Percentiles rank a stretch among this genome's conserved stretches.
Conservation (phyloP, 2,329 filamentous ascomycete species). For the Amylocarpus encephaloides region DNA sequence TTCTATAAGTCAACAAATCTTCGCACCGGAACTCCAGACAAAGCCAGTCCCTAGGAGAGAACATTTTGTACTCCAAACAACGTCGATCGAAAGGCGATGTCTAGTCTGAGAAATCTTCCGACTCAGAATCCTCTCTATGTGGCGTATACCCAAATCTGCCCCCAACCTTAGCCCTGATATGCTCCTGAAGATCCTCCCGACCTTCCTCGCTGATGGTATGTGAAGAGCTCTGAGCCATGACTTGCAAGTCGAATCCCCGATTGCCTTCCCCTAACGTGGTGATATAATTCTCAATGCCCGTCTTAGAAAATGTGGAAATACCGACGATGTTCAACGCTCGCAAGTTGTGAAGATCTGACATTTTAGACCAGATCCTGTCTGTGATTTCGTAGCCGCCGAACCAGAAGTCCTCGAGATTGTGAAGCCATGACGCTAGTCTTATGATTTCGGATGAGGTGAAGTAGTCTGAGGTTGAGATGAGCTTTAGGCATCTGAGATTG, state of each 20-base stretch:
- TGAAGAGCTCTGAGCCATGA: slow-evolving; percentile 30
- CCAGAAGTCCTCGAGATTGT: slow-evolving; percentile 47
- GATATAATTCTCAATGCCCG: slow-evolving; percentile 42
- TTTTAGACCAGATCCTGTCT: slow-evolving; percentile 39
- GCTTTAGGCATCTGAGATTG: slow-evolving; percentile 46
- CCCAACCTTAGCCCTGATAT: slow-evolving; percentile 27
- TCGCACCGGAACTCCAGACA: background rate
- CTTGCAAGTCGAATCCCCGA: slow-evolving; percentile 28
- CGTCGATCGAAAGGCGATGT: no score
- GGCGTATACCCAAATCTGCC: slow-evolving; percentile 33
- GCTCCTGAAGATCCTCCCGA: slow-evolving; percentile 23
- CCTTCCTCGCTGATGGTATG: slow-evolving; percentile 25
- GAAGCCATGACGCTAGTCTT: slow-evolving; percentile 36
- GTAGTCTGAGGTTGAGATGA: slow-evolving; percentile 45
- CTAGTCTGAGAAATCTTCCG: slow-evolving; percentile 28
- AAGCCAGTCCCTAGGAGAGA: no score
- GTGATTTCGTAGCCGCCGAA: slow-evolving; percentile 49
- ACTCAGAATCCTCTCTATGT: slow-evolving; percentile 28
- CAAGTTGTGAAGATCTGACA: slow-evolving; percentile 43
- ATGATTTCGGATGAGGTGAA: slow-evolving; percentile 45
- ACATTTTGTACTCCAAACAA: background rate
- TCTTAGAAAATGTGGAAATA: slow-evolving; percentile 46
- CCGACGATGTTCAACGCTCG: slow-evolving; percentile 39
- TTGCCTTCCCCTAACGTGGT: slow-evolving; percentile 32
- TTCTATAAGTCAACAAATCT: background rate